Evolutionary conservation across 2,329 filamentous ascomycete genomes (phyloP).

Genomic region (Apiospora arundinis): DNA sequence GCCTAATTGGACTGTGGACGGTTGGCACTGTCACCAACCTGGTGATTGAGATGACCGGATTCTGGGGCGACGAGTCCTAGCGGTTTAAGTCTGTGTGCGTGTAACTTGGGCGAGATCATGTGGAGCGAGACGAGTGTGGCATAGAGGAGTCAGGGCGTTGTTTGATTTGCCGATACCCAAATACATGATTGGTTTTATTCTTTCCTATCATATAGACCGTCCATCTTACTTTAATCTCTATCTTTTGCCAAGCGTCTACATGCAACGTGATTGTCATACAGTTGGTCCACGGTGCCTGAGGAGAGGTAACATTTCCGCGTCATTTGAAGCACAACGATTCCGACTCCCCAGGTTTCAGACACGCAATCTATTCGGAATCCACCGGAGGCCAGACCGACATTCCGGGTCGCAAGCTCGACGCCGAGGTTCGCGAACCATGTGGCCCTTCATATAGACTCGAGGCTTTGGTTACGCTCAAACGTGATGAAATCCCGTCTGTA

Average conservation of each 20-base stretch:
- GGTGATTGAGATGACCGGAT: conserved; percentile 73
- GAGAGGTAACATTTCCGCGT: not conserved
- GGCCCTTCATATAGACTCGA: not conserved
- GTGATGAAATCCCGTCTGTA: not conserved
- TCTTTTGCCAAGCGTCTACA: not conserved
- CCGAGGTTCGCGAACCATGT: not conserved
- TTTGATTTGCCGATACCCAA: conserved; percentile 8
- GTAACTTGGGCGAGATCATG: not conserved
- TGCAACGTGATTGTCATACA: not conserved
- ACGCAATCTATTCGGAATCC: not conserved
- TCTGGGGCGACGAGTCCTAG: conserved; percentile 47
- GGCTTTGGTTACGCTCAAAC: not conserved
- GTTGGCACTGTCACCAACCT: conserved; percentile 84
- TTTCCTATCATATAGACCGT: not conserved
- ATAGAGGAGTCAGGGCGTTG: not conserved
- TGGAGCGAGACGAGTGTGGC: not conserved
- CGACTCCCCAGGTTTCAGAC: not conserved
- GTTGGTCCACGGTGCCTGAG: not conserved
- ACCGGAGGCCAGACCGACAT: not conserved
- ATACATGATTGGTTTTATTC: not conserved
- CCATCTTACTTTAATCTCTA: not conserved
- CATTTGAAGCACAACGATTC: not conserved
- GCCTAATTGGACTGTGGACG: conserved; percentile 79
- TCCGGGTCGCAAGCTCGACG: not conserved
- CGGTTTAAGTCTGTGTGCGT: not conserved